Evolutionary conservation across 768 basidiomycete species (phyloP).

Genomic region (Pluteus cervinus): DNA sequence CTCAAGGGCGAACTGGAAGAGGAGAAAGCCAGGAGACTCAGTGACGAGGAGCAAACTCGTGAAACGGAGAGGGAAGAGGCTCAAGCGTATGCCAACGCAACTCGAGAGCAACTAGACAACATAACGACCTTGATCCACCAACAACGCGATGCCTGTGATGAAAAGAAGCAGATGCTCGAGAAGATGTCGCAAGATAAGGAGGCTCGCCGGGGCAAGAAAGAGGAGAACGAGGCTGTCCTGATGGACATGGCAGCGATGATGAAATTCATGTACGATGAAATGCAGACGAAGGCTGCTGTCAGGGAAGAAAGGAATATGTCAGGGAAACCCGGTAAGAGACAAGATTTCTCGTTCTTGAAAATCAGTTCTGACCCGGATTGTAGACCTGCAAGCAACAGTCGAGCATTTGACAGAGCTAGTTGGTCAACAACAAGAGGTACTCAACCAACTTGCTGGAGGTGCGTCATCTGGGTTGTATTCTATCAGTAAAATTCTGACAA

Average conservation of each 20-base stretch:
- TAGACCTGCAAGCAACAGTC: too few relatives aligned
- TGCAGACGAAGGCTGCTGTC: too few relatives aligned
- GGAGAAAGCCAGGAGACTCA: slow-evolving; percentile 51
- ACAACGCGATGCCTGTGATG: slow-evolving; percentile 51
- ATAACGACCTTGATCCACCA: slow-evolving; percentile 71
- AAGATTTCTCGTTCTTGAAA: too few relatives aligned
- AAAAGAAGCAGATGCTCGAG: slow-evolving; percentile 57
- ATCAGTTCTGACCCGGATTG: too few relatives aligned
- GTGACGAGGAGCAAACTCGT: slow-evolving; percentile 56
- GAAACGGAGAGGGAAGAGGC: slow-evolving; percentile 55
- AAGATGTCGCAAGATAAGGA: slow-evolving; percentile 60
- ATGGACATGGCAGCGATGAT: slow-evolving; percentile 57
- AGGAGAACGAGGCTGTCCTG: slow-evolving; percentile 48
- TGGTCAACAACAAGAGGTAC: slow-evolving; percentile 49
- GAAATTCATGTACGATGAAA: too few relatives aligned
- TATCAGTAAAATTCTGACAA: too few relatives aligned
- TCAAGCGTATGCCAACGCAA: slow-evolving; percentile 52
- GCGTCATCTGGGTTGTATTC: slow-evolving; percentile 17
- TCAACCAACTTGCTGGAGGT: slow-evolving; percentile 54
- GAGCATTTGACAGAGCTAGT: too few relatives aligned
- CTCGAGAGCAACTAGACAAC: slow-evolving; percentile 59
- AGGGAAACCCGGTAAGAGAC: too few relatives aligned
- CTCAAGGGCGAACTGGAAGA: slow-evolving; percentile 55
- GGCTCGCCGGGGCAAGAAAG: slow-evolving; percentile 51
- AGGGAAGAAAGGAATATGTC: too few relatives aligned